Evolutionary conservation across 2,329 filamentous ascomycete genomes (phyloP).

Genomic region (Fusarium nematophilum): DNA sequence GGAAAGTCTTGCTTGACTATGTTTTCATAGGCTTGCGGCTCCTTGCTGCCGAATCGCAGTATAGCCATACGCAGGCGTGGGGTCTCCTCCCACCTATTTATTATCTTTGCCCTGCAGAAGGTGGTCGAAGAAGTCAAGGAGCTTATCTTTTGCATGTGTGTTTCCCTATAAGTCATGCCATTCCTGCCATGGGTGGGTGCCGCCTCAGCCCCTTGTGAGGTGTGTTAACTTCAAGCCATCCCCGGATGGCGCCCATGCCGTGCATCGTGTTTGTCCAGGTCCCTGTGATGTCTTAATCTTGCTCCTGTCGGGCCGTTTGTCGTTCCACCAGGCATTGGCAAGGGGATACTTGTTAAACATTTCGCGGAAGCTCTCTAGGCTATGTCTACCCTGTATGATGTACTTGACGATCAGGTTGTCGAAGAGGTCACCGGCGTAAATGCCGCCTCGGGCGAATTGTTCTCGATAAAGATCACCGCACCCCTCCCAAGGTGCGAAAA

Average conservation of each 20-base stretch:
- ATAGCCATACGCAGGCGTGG: slow-evolving; percentile 55
- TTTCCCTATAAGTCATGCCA: slow-evolving; percentile 57
- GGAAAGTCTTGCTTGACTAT: slow-evolving; percentile 47
- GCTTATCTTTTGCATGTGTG: slow-evolving; percentile 48
- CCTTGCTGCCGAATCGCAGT: slow-evolving; percentile 38
- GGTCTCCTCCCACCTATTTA: slow-evolving; percentile 59
- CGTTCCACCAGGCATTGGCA: slow-evolving; percentile 39
- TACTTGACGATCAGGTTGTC: slow-evolving; percentile 29
- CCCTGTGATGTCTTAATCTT: slow-evolving; percentile 34
- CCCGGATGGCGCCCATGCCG: slow-evolving; percentile 44
- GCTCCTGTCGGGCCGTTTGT: slow-evolving; percentile 37
- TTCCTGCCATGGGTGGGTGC: slow-evolving; percentile 54
- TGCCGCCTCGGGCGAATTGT: slow-evolving; percentile 39
- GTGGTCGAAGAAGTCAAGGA: slow-evolving; percentile 57
- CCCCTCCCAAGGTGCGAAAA: slow-evolving; percentile 25
- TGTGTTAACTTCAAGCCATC: slow-evolving; percentile 50
- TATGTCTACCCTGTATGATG: slow-evolving; percentile 35
- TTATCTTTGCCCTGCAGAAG: slow-evolving; percentile 56
- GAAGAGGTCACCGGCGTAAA: slow-evolving; percentile 17
- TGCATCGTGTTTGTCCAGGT: slow-evolving; percentile 42
- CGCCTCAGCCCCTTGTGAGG: slow-evolving; percentile 58
- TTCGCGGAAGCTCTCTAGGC: slow-evolving; percentile 34
- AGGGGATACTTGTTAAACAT: slow-evolving; percentile 36
- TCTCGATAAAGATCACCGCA: slow-evolving; percentile 27
- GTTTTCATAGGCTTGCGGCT: slow-evolving; percentile 41